These are phyloP conservation scores for Salvia splendens DNA, from an alignment of 257 asterid species.

Conservation along the genomic window DNA sequence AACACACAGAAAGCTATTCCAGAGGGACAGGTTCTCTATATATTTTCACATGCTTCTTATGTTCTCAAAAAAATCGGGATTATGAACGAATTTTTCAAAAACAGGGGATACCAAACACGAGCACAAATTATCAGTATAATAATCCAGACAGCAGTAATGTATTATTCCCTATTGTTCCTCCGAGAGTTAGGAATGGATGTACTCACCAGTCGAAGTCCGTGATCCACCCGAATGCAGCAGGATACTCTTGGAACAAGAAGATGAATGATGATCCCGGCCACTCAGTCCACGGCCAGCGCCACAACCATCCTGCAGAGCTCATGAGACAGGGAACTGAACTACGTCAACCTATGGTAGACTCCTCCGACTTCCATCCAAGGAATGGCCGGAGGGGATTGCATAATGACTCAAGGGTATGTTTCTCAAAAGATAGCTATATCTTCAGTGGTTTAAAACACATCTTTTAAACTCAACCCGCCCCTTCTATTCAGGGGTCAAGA, in stretches of 20 bases:
- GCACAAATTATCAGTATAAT: slow-evolving; percentile 50
- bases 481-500: slow-evolving; percentile 49
- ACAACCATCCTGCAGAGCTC: slow-evolving; percentile 35
- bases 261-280: slow-evolving; percentile 43
- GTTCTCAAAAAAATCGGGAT: slow-evolving; percentile 14
- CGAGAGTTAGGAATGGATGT: slow-evolving; percentile 48
- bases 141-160: slow-evolving; percentile 59
- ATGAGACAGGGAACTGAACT: slow-evolving; percentile 42
- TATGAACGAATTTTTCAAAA: slow-evolving; percentile 3
- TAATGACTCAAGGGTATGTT: slow-evolving; percentile 44
- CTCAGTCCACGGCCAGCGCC: slow-evolving; percentile 37
- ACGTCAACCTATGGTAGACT: slow-evolving; percentile 34
- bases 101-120: slow-evolving; percentile 48
- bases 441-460: background rate
- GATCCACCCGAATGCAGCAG: slow-evolving; percentile 65
- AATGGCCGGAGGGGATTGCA: slow-evolving; percentile 28
- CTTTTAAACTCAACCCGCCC: background rate
- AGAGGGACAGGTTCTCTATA: slow-evolving; percentile 41
- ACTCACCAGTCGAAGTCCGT: slow-evolving; percentile 58
- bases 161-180: slow-evolving; percentile 65
- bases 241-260: slow-evolving; percentile 44
- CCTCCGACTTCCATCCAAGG: slow-evolving; percentile 37
- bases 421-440: slow-evolving; percentile 15
- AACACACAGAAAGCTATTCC: slow-evolving; percentile 29
- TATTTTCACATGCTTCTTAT: background rate